These are phyloP conservation scores for Torrubiellomyces zombiae DNA, from an alignment of 2,329 filamentous ascomycete genomes.

Conservation along the genomic window DNA sequence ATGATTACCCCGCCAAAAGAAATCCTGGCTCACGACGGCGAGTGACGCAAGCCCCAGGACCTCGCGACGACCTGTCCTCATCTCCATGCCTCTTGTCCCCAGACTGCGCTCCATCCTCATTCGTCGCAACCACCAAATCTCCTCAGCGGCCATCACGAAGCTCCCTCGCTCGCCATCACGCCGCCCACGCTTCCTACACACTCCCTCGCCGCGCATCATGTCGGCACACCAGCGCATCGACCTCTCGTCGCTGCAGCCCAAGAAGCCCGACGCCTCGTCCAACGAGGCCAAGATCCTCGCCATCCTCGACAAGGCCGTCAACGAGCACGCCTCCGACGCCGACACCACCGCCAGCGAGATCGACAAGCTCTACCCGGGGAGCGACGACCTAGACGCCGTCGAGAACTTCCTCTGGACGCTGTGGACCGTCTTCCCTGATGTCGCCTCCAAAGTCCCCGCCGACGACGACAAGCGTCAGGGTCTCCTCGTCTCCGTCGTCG, in stretches of 20 bases:
- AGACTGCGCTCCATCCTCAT: no score
- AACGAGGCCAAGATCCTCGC: slow-evolving; percentile 7
- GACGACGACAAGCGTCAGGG: slow-evolving; percentile 11
- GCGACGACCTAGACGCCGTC: slow-evolving; percentile 5
- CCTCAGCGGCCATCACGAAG: no score
- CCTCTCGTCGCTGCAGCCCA: slow-evolving; percentile 3
- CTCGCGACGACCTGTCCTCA: no score
- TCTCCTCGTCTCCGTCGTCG: slow-evolving; percentile 9
- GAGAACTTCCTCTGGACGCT: slow-evolving; percentile 14
- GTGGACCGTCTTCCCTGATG: slow-evolving; percentile 11
- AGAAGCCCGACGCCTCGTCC: slow-evolving; percentile 1
- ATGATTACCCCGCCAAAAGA: no score
- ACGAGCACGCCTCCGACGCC: slow-evolving; percentile 6
- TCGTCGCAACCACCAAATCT: no score
- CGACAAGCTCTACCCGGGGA: slow-evolving; percentile 11
- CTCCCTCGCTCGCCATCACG: no score
- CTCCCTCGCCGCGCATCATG: neutral
- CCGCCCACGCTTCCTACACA: slow-evolving; percentile 1
- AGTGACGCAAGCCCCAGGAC: no score
- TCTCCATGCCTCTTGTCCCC: no score
- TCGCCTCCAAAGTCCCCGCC: slow-evolving; percentile 11
- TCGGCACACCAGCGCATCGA: no score
- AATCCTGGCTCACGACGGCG: no score
- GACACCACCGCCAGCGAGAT: slow-evolving; percentile 9
- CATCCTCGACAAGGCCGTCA: slow-evolving; percentile 11